phyloP scores from a whole-genome alignment of 73 alveolate genomes.

The Tetrahymena borealis region DNA sequence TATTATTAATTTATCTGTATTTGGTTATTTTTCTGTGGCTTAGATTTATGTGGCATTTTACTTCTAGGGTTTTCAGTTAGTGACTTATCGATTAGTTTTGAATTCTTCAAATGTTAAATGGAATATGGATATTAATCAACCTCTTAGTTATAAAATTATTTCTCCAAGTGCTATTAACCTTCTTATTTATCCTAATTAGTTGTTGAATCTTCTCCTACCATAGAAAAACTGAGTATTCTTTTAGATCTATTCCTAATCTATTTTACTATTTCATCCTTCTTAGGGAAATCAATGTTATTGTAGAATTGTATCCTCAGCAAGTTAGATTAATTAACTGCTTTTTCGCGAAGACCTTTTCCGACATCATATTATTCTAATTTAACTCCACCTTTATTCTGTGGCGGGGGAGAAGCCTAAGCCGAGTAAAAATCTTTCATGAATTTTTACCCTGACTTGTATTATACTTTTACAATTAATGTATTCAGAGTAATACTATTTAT shows the following conservation, averaged over 20 bases:
- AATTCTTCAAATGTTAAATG: too few species aligned
- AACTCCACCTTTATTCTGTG: background rate
- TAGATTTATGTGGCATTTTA: too few species aligned
- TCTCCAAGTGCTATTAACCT: too few species aligned
- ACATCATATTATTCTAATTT: background rate
- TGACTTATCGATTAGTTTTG: too few species aligned
- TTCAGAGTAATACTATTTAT: too few species aligned
- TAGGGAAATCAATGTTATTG: background rate
- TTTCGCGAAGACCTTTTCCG: background rate
- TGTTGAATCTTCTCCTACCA: background rate
- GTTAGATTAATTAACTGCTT: background rate
- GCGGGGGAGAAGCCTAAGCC: background rate
- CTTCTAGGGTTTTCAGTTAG: too few species aligned
- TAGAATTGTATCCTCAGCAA: background rate
- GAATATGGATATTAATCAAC: too few species aligned
- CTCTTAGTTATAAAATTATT: too few species aligned
- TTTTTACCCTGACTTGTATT: background rate
- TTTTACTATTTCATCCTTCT: background rate
- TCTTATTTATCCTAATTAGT: background rate
- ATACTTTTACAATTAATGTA: too few species aligned
- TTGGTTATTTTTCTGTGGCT: too few species aligned
- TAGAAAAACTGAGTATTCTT: background rate
- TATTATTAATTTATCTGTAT: too few species aligned
- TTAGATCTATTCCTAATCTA: background rate
- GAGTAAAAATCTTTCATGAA: background rate